Conservation (phyloP, 495 filamentous ascomycete genomes). For the Aspergillus nanangensis region DNA sequence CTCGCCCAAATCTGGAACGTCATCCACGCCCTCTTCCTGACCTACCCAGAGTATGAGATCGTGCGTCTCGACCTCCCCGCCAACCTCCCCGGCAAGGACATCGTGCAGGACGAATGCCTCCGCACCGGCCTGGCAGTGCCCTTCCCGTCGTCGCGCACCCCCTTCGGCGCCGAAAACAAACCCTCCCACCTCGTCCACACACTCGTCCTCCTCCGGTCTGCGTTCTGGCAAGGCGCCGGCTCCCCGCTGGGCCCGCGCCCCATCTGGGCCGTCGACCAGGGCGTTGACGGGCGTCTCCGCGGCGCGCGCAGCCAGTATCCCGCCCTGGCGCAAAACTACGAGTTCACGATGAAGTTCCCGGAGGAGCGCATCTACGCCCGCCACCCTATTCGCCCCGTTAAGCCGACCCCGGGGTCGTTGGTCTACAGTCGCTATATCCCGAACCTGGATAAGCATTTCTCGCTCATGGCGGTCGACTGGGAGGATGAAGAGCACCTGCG, state of each 20-base stretch:
- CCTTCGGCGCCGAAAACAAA: slow-evolving; percentile 18
- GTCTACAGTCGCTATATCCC: slow-evolving; percentile 67
- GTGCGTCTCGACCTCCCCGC: slow-evolving; percentile 47
- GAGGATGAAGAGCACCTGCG: slow-evolving; percentile 47
- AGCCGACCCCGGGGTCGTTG: slow-evolving; percentile 53
- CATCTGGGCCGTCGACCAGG: slow-evolving; percentile 47
- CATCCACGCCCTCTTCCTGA: slow-evolving; percentile 54
- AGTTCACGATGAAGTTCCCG: slow-evolving; percentile 50
- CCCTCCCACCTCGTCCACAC: slow-evolving; percentile 18
- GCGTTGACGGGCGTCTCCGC: slow-evolving; percentile 32
- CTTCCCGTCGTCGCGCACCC: slow-evolving; percentile 35
- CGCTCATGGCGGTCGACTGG: slow-evolving; percentile 34
- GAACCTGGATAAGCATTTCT: slow-evolving; percentile 50
- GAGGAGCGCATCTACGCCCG: slow-evolving; percentile 25
- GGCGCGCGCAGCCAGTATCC: slow-evolving; percentile 40
- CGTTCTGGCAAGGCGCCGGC: slow-evolving; percentile 68
- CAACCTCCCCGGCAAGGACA: slow-evolving; percentile 25
- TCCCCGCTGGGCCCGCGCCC: slow-evolving; percentile 60
- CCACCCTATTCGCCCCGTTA: slow-evolving; percentile 48
- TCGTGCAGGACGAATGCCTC: slow-evolving; percentile 45
- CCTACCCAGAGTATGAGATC: slow-evolving; percentile 48
- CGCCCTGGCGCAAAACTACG: slow-evolving; percentile 48
- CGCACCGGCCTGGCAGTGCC: slow-evolving; percentile 46
- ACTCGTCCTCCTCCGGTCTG: slow-evolving; percentile 30
- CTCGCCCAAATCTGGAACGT: slow-evolving; percentile 59